Evolutionary conservation across 2,329 filamentous ascomycete species (phyloP), one percentile per base, ranked within the genome.

Genomic region (Aaosphaeria arxii): DNA sequence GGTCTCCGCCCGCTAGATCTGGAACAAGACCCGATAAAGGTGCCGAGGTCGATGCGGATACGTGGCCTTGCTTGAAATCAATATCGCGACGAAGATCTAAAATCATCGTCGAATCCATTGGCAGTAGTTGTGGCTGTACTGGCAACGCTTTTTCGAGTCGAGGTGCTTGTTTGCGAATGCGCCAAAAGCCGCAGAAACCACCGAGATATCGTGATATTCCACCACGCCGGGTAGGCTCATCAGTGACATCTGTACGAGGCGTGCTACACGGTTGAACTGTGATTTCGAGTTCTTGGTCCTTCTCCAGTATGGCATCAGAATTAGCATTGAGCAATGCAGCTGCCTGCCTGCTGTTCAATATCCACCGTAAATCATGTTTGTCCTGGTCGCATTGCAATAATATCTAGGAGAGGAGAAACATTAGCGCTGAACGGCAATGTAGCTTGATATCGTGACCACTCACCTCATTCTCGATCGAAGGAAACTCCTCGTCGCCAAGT

Each of bases 401-500:
- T 40, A 42, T 35, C 48, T 42, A 47, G 52, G 32, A 11, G 11
- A 32, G 3, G 41, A 44, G 11, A 47, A 9, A 30, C 33, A 9
- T 36, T 9, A 9, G n/a, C 7, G 33, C 33, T 36, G 9, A 9
- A 36, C 9, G 33, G 33, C 33, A 24, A 24, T 24, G 17, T 24
- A 24, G 17, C 17, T 24, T 24, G 17, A 36, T 36, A 36, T n/a
- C 33, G 7, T 9, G 33, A 9, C 11, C 3, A 56, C 61, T 53
- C 53, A 75, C 74, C 61, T 73, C 58, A 49, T 79, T 78, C 11
- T 66, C 63, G 32, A 83, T 80, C 0, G 73, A 62, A 2, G 73
- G 76, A 57, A 83, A 83, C 42, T 77, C 63, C 1, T 69, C 66
- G 1, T 70, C 54, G 2, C 71, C 74, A 7, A 84, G 67, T 54